These are phyloP conservation scores for Penicillium verhagenii DNA, from an alignment of 495 filamentous ascomycete genomes.

Conservation along the genomic window DNA sequence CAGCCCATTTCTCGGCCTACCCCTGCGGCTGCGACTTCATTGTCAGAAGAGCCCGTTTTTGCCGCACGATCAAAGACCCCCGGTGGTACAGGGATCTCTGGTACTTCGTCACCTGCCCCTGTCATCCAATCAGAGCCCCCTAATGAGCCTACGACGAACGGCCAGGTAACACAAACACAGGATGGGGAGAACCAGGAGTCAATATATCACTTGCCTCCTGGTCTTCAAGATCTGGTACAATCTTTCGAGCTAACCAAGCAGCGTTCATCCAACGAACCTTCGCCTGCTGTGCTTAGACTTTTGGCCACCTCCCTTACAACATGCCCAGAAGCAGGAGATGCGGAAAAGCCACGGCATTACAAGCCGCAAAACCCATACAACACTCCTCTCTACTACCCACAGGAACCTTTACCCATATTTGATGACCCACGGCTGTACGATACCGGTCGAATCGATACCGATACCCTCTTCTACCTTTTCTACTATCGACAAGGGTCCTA, in stretches of 20 bases:
- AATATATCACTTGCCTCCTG: constrained; percentile 90
- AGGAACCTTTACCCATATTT: constrained; percentile 84
- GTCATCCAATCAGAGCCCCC: constrained; percentile 42
- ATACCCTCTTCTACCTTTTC: constrained; percentile 98
- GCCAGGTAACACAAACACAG: constrained; percentile 34
- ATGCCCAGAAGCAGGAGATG: constrained; percentile 72
- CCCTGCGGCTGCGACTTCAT: constrained; percentile 31
- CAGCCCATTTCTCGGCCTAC: constrained; percentile 49
- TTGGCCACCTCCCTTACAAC: constrained; percentile 67
- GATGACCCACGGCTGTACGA: constrained; percentile 86
- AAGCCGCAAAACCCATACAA: constrained; percentile 75
- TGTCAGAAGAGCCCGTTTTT: constrained; percentile 34
- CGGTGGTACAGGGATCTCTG: constrained; percentile 6
- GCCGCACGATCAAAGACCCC: constrained; percentile 51
- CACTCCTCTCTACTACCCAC: constrained; percentile 83
- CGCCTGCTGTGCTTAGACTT: constrained; percentile 67
- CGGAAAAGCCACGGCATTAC: constrained; percentile 79
- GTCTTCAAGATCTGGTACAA: constrained; percentile 83
- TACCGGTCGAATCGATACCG: constrained; percentile 76
- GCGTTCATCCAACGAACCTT: constrained; percentile 49
- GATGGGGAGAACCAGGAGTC: constrained; percentile 61
- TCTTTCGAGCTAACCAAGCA: constrained; percentile 84
- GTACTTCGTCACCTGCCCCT: constrained; percentile 18
- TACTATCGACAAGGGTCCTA: constrained; percentile 97
- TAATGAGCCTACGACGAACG: constrained; percentile 33